Percentiles rank a stretch among this genome's conserved stretches.
phyloP scores from a whole-genome alignment of 139 green algal species.

The Chlamydomonas applanata region DNA sequence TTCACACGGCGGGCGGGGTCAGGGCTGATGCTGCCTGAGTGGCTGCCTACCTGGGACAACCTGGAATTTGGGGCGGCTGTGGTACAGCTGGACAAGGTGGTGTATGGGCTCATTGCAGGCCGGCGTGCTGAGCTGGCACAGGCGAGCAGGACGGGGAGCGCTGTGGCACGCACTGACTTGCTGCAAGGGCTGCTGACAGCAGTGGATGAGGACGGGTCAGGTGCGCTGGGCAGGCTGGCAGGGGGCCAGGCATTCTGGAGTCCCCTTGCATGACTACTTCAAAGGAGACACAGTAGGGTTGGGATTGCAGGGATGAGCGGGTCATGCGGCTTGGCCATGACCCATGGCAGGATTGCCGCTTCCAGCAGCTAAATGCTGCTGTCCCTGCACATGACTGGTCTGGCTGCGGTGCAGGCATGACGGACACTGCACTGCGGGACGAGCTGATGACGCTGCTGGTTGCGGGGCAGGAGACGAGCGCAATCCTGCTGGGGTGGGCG shows the following conservation, averaged over 20 bases:
- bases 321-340: background rate
- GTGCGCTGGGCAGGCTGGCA: slow-evolving; percentile 1
- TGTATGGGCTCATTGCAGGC: slow-evolving; percentile 77
- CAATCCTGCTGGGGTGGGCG: slow-evolving; percentile 82
- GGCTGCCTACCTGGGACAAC: slow-evolving; percentile 82
- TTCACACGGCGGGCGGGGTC: slow-evolving; percentile 56
- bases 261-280: no score
- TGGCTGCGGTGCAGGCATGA: slow-evolving; percentile 45
- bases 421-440: slow-evolving; percentile 64
- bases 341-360: background rate
- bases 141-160: background rate
- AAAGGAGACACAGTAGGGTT: no score
- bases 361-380: no score
- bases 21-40: slow-evolving; percentile 73
- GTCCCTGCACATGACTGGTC: no score
- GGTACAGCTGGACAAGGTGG: slow-evolving; percentile 63
- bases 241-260: no score
- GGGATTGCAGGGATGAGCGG: no score
- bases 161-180: slow-evolving; percentile 39
- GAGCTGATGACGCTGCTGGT: slow-evolving; percentile 87
- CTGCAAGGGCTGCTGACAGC: slow-evolving; percentile 68
- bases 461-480: slow-evolving; percentile 85
- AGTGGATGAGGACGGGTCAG: slow-evolving; percentile 52
- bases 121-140: slow-evolving; percentile 18
- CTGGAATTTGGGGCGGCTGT: slow-evolving; percentile 74